A percentile compares a stretch with the other conserved stretches of the same genome.
These are phyloP conservation scores for Syzygium grande DNA, from an alignment of 345 rosid genomes.

Conservation along the genomic window DNA sequence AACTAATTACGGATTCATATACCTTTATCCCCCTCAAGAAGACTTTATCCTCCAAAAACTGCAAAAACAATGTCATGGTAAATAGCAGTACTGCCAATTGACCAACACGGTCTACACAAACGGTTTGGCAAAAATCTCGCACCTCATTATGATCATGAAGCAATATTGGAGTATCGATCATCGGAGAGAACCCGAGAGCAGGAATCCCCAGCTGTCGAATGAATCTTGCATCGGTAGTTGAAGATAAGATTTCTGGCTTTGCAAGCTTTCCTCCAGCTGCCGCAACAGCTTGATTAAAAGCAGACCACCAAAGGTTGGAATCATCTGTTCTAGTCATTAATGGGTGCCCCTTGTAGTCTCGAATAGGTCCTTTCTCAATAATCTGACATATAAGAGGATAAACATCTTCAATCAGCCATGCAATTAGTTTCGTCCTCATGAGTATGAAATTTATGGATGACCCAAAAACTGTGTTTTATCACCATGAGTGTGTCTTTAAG, in stretches of 20 bases:
- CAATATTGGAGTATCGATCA: slow-evolving; percentile 71
- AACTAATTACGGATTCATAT: slow-evolving; percentile 60
- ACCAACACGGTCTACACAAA: background rate
- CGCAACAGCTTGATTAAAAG: slow-evolving; percentile 58
- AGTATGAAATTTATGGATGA: background rate
- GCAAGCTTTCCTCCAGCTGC: slow-evolving; percentile 75
- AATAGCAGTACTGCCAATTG: background rate
- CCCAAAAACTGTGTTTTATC: background rate
- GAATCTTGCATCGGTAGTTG: slow-evolving; percentile 84
- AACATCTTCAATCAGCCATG: background rate
- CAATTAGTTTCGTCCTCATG: background rate
- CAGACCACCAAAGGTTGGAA: slow-evolving; percentile 88
- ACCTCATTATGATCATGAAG: slow-evolving; percentile 96
- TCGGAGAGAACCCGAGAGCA: slow-evolving; percentile 77
- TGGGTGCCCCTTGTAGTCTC: slow-evolving; percentile 53
- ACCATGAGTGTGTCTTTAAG: background rate
- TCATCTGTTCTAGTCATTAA: slow-evolving; percentile 57
- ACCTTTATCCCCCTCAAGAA: slow-evolving; percentile 78
- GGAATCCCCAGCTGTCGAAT: slow-evolving; percentile 69
- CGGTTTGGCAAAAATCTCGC: background rate
- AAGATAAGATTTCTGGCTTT: slow-evolving; percentile 78
- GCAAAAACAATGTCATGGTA: background rate
- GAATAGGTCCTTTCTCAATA: slow-evolving; percentile 45
- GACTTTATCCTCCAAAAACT: slow-evolving; percentile 63
- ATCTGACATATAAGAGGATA: slow-evolving; percentile 22